A percentile compares a stretch with the other conserved stretches of the same genome.
phyloP scores from a whole-genome alignment of 805 yeast species.

The Huiozyma sinensis region DNA sequence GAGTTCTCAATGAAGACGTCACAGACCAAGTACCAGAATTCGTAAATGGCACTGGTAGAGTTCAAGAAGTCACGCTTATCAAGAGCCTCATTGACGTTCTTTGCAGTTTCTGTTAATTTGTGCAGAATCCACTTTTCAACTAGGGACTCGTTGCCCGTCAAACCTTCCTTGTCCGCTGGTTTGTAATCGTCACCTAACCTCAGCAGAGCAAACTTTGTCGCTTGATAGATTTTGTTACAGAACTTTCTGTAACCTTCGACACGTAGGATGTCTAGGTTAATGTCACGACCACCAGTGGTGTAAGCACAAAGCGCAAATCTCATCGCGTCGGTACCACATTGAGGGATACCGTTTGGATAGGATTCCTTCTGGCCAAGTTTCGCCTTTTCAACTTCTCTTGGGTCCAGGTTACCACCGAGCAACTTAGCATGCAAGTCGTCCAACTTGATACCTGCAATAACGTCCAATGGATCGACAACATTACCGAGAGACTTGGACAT shows the following conservation, averaged over 20 bases:
- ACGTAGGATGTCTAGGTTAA: constrained; percentile 88
- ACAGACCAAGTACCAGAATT: constrained; percentile 93
- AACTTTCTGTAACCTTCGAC: constrained; percentile 98
- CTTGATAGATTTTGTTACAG: constrained; percentile 98
- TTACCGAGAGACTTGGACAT: constrained; percentile 98
- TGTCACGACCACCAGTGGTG: constrained; percentile 97
- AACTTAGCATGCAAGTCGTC: constrained; percentile 72
- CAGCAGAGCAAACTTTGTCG: constrained; percentile 91
- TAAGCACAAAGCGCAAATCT: constrained; percentile 97
- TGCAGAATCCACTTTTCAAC: constrained; percentile 97
- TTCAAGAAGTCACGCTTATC: constrained; percentile 85
- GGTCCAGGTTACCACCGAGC: constrained; percentile 73
- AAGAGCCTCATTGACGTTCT: constrained; percentile 50
- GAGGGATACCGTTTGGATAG: constrained; percentile 95
- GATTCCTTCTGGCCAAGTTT: constrained; percentile 77
- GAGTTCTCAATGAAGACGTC: constrained; percentile 98
- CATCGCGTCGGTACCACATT: constrained; percentile 98
- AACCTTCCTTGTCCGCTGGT: constrained; percentile 58
- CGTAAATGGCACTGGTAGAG: constrained; percentile 78
- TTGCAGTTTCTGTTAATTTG: constrained; percentile 62
- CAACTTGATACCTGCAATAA: constrained; percentile 76
- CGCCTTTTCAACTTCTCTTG: constrained; percentile 79
- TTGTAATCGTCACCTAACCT: constrained; percentile 80
- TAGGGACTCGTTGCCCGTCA: constrained; percentile 73
- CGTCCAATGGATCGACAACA: constrained; percentile 92